Evolutionary conservation across 164 flowering plant genomes (phyloP).

Genomic region (Aristolochia fimbriata): DNA sequence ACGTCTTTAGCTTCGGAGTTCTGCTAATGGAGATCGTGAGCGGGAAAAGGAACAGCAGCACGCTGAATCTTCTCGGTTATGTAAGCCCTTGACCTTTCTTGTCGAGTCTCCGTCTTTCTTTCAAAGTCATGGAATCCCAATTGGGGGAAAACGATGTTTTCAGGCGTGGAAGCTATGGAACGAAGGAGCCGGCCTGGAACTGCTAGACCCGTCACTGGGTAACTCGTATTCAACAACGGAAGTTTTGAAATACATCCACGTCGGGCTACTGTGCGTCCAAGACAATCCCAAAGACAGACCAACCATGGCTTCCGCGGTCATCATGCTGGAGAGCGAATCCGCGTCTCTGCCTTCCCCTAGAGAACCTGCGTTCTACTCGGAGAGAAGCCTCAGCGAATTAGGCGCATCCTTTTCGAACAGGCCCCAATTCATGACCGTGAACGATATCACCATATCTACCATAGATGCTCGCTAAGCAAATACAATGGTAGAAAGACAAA

Average conservation of each 20-base stretch:
- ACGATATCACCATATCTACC: neutral
- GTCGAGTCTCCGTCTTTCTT: neutral
- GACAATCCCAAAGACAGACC: slow-evolving; percentile 10
- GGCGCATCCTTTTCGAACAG: neutral
- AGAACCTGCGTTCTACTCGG: slow-evolving; percentile 4
- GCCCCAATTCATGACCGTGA: neutral
- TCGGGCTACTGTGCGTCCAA: slow-evolving; percentile 11
- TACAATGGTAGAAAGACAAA: neutral
- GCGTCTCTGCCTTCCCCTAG: slow-evolving; percentile 16
- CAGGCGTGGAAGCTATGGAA: slow-evolving; percentile 12
- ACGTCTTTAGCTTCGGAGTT: slow-evolving; percentile 5
- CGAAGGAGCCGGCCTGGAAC: slow-evolving; percentile 5
- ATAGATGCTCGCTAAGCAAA: neutral
- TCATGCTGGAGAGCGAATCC: slow-evolving; percentile 13
- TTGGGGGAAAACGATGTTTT: neutral
- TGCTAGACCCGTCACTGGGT: slow-evolving; percentile 1
- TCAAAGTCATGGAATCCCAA: neutral
- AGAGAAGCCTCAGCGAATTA: neutral
- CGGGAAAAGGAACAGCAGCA: neutral
- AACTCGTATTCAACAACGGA: neutral
- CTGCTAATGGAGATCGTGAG: neutral
- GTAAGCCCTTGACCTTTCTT: neutral
- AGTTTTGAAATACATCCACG: slow-evolving; percentile 10
- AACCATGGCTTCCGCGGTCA: slow-evolving; percentile 2
- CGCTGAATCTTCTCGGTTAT: neutral